Conservation (phyloP, 2,329 filamentous ascomycete species). For the Penicillium freii region DNA sequence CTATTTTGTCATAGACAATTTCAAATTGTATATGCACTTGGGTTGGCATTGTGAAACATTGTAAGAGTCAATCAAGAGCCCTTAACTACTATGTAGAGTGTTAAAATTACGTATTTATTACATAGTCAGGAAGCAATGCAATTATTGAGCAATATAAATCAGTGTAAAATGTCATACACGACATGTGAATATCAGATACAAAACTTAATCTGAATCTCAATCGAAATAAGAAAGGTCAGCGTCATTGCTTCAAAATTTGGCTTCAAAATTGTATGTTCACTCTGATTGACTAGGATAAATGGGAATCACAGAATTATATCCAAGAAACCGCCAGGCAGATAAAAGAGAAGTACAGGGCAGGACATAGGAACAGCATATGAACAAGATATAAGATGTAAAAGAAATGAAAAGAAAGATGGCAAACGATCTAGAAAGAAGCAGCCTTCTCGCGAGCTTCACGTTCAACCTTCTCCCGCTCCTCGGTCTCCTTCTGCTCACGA, state of each 20-base stretch:
- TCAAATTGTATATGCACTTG: neutral
- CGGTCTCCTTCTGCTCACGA: constrained; percentile 82
- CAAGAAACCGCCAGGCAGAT: constrained; percentile 22
- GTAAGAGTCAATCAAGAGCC: neutral
- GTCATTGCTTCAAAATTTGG: no score
- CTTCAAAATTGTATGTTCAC: constrained; percentile 1
- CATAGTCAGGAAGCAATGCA: neutral
- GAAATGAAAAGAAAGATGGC: neutral
- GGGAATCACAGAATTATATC: constrained; percentile 37
- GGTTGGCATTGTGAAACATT: neutral
- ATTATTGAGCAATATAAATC: neutral
- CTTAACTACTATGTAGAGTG: no score
- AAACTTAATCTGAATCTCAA: no score
- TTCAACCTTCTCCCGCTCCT: constrained; percentile 69
- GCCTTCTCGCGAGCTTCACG: constrained; percentile 52
- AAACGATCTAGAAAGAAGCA: constrained; percentile 18
- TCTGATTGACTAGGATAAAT: constrained; percentile 17
- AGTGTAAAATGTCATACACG: no score
- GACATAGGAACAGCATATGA: constrained; percentile 8
- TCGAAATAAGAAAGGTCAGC: neutral
- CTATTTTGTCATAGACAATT: neutral
- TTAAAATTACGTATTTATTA: neutral
- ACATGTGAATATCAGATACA: no score
- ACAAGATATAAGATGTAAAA: constrained; percentile 5
- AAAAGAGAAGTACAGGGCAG: constrained; percentile 14